A percentile compares a stretch with the other conserved stretches of the same genome.
These are phyloP conservation scores for Caryopteris hybrid DNA, from an alignment of 305 asterid genomes.

Conservation along the genomic window DNA sequence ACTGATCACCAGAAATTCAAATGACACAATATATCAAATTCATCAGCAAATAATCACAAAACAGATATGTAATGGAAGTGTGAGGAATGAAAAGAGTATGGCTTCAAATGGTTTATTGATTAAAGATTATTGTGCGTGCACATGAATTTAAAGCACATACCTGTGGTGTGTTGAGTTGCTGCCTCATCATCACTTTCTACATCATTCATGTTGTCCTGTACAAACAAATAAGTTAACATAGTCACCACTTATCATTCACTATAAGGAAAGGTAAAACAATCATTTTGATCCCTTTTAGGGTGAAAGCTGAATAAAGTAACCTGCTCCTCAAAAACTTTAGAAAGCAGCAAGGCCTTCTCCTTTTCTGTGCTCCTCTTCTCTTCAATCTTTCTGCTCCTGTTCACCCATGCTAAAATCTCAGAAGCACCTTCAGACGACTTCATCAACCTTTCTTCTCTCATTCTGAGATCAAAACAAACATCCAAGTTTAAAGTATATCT, in stretches of 20 bases:
- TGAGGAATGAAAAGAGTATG: neutral
- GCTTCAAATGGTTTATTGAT: neutral
- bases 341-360: conserved; percentile 78
- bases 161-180: conserved; percentile 29
- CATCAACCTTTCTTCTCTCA: conserved; percentile 75
- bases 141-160: conserved; percentile 34
- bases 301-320: conserved; percentile 27
- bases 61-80: neutral
- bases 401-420: conserved; percentile 77
- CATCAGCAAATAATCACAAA: conserved; percentile 3
- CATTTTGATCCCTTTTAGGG: neutral
- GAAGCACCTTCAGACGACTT: conserved; percentile 67
- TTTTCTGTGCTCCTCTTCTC: conserved; percentile 63
- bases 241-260: conserved; percentile 7
- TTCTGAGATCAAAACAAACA: conserved; percentile 42
- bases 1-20: conserved; percentile 10
- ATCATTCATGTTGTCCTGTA: conserved; percentile 75
- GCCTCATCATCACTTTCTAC: conserved; percentile 78
- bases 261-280: conserved; percentile 6
- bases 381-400: conserved; percentile 74
- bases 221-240: conserved; percentile 11
- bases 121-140: neutral
- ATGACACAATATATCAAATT: neutral
- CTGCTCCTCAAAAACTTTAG: conserved; percentile 89
- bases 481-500: neutral